Evolutionary conservation across 192 early-diverging fungal species (phyloP), one percentile per base, ranked within the genome.

Genomic region (Lobosporangium transversale): DNA sequence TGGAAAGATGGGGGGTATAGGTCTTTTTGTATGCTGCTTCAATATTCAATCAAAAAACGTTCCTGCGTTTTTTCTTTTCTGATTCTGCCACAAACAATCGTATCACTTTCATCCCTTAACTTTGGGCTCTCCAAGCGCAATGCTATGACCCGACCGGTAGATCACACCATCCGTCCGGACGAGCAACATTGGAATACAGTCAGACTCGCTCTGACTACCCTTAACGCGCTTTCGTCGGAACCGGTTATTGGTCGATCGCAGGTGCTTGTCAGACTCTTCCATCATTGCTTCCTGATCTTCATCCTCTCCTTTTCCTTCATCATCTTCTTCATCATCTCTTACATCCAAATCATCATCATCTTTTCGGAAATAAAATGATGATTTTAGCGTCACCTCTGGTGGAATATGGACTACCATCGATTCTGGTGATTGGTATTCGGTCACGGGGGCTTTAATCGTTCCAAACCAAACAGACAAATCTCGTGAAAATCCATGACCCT

Each of bases 401-500:
- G 87, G 85, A 24, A 88, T 62, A 27, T 70, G 67, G 20, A 79
- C 82, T 3, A 82, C 58, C 10, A 86, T 21, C 15, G 69, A 58
- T 50, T 88, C 87, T 11, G 81, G 65, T 11, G 80, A 84, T 23
- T 81, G 68, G 54, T 78, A 83, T 23, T 88, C 87, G 0, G 71
- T 80, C 35, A 78, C 65, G 2, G 82, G 70, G 6, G 83, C 80
- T 55, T 86, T 84, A 44, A 84, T 68, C 51, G 89, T 88, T 32
- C 88, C 92, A 68, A 94, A 94, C 83, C 86, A 84, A 23, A 94
- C 88, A 4, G 83, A 86, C 67, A 94, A 75, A 59, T 92, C 89
- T 1, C 87, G 85, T 0, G 86, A 69, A 57, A 91, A 91, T 43
- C 90, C 90, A n/a, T 89, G 81, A 7, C 92, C 92, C 50, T 89